Conservation (phyloP, 1,284 basidiomycete species). For the Tilletia caries region DNA sequence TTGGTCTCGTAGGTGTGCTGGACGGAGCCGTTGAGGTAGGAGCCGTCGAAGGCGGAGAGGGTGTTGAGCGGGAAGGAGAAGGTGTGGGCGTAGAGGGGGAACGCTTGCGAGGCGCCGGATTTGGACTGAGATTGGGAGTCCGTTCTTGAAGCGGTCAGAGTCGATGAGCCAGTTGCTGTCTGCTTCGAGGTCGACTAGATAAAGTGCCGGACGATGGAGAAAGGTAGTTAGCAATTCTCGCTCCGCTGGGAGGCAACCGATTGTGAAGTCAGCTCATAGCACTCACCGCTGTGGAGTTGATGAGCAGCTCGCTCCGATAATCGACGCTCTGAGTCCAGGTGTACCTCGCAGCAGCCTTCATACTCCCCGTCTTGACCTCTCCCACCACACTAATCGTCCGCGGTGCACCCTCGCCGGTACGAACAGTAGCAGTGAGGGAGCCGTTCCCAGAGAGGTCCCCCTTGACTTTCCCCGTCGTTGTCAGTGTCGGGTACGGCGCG, state of each 20-base stretch:
- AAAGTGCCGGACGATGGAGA: too few relatives aligned
- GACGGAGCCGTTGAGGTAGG: slow-evolving; percentile 14
- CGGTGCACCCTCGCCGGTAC: neutral
- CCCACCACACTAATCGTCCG: neutral
- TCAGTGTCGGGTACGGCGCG: slow-evolving; percentile 7
- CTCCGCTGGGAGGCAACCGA: too few relatives aligned
- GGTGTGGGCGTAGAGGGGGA: neutral
- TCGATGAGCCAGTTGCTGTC: neutral
- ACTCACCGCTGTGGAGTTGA: neutral
- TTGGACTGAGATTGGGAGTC: neutral
- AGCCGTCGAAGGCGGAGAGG: slow-evolving; percentile 9
- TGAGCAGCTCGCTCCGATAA: neutral
- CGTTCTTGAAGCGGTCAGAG: neutral
- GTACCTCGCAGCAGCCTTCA: neutral
- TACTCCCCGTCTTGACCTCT: slow-evolving; percentile 11
- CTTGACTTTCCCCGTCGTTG: neutral
- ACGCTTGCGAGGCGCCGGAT: neutral
- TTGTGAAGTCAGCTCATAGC: too few relatives aligned
- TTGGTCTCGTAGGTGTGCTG: neutral
- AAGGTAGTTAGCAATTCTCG: too few relatives aligned
- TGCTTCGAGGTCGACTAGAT: neutral
- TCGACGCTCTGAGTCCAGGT: slow-evolving; percentile 11
- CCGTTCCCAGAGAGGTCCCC: slow-evolving; percentile 12
- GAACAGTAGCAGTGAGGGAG: neutral
- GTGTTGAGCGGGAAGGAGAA: slow-evolving; percentile 16